phyloP scores from a whole-genome alignment of 116 monocot genomes.

The Phalaenopsis hybrid region DNA sequence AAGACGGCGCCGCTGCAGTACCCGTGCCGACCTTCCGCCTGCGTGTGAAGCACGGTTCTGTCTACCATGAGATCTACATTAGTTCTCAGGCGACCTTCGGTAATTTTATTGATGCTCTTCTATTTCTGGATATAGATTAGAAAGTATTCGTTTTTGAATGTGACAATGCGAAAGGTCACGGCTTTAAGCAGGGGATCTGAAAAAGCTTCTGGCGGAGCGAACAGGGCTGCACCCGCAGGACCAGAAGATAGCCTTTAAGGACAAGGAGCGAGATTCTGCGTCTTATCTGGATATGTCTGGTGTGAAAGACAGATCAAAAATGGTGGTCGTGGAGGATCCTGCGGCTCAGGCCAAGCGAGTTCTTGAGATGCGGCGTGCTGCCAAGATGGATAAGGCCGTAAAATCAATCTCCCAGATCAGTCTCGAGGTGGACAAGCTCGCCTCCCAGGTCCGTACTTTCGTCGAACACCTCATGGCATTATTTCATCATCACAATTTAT shows the following conservation, averaged over 20 bases:
- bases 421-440: constrained; percentile 61
- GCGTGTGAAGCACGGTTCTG: constrained; percentile 70
- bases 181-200: constrained; percentile 58
- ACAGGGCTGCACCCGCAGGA: constrained; percentile 71
- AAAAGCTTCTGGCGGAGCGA: constrained; percentile 56
- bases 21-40: constrained; percentile 65
- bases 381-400: constrained; percentile 55
- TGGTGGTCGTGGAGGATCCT: constrained; percentile 63
- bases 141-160: background rate
- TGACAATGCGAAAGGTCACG: background rate
- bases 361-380: constrained; percentile 54
- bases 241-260: constrained; percentile 72
- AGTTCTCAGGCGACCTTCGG: constrained; percentile 68
- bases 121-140: background rate
- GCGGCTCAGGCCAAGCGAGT: constrained; percentile 59
- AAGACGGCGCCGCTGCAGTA: constrained; percentile 14
- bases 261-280: constrained; percentile 71
- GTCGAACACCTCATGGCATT: constrained; percentile 5
- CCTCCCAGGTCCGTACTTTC: constrained; percentile 37
- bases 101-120: background rate
- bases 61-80: constrained; percentile 77
- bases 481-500: background rate
- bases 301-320: constrained; percentile 79
- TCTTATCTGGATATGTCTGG: constrained; percentile 71
- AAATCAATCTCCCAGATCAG: constrained; percentile 44